These are phyloP conservation scores for Candida alai DNA, from an alignment of 805 yeast species.

Conservation along the genomic window DNA sequence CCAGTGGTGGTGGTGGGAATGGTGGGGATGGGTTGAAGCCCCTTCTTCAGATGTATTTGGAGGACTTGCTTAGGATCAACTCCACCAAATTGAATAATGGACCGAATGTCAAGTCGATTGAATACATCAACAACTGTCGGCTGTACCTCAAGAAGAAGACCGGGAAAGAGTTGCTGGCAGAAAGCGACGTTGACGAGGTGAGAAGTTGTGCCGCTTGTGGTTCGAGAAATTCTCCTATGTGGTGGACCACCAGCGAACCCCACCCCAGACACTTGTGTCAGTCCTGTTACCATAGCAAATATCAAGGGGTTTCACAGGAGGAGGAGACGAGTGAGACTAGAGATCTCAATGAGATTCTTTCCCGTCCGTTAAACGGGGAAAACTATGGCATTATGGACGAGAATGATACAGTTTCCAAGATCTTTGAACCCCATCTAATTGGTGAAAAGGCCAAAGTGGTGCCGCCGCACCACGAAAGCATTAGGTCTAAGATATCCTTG, in stretches of 20 bases:
- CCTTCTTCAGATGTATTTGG: constrained; percentile 36
- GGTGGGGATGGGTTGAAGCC: constrained; percentile 30
- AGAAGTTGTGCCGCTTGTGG: constrained; percentile 14
- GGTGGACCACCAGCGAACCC: constrained; percentile 24
- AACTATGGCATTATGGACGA: constrained; percentile 27
- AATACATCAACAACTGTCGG: constrained; percentile 19
- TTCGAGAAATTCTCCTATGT: constrained; percentile 30
- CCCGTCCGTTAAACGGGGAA: constrained; percentile 28
- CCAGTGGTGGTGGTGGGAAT: constrained; percentile 7
- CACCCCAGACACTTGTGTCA: constrained; percentile 21
- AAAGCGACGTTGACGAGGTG: constrained; percentile 3
- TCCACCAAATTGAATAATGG: constrained; percentile 21
- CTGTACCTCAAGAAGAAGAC: neutral
- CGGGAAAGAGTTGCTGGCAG: neutral
- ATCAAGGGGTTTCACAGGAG: constrained; percentile 12
- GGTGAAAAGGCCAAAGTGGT: neutral
- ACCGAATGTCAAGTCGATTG: constrained; percentile 28
- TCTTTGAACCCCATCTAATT: neutral
- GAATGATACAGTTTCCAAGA: constrained; percentile 17
- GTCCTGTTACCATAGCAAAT: constrained; percentile 24
- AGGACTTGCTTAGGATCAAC: constrained; percentile 24
- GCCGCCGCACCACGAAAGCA: neutral
- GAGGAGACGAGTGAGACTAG: constrained; percentile 10
- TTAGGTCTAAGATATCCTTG: constrained; percentile 17
- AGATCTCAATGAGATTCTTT: constrained; percentile 20